Evolutionary conservation across 2,329 filamentous ascomycete species (phyloP), one percentile per base, ranked within the genome.

Genomic region (Clarireedia sp.): DNA sequence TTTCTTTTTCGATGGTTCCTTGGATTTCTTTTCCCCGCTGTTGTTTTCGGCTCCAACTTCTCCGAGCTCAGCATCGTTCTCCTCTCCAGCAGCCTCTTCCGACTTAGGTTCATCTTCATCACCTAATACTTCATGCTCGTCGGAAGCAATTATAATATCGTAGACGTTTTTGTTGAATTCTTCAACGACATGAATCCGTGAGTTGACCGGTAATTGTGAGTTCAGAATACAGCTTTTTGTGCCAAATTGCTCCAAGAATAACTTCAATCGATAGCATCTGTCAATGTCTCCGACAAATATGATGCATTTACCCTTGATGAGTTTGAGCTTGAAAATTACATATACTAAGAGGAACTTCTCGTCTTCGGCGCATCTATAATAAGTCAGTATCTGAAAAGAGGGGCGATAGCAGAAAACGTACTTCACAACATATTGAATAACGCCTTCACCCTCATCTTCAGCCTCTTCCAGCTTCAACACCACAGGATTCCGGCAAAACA

Each of bases 161-260:
- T 99, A 99, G 6, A 97, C 85, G 52, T 89, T 89, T 72, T 89
- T 88, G 75, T 97, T 99, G 74, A 99, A 99, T 70, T 97, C 90
- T 65, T 97, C 88, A 2, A 99, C 92, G 2, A 96, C 90, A 68
- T 99, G 92, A 40, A 96, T 83, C 57, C 94, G 80, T 1, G 89
- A 94, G 67, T 96, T 96, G 62, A 97, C 85, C 0, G 94, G 94
- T 37, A 99, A 74, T 68, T 99, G 92, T 1, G 90, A 94, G 73
- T 99, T 99, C 41, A 99, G 75, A 26, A 96, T 89, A 71, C 89
- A 95, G 66, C 89, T 92, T 69, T 90, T 87, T 68, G 96, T 92
- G 47, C 90, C 91, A 67, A 99, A 99, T 68, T 99, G 94, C 71
- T 99, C 94, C 51, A 99, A 81, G 68, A 94, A 99, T 7, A 99